Evolutionary conservation across 2,329 filamentous ascomycete genomes (phyloP), one percentile per base, ranked within the genome.

Genomic region (Lasiodiplodia hormozganensis): DNA sequence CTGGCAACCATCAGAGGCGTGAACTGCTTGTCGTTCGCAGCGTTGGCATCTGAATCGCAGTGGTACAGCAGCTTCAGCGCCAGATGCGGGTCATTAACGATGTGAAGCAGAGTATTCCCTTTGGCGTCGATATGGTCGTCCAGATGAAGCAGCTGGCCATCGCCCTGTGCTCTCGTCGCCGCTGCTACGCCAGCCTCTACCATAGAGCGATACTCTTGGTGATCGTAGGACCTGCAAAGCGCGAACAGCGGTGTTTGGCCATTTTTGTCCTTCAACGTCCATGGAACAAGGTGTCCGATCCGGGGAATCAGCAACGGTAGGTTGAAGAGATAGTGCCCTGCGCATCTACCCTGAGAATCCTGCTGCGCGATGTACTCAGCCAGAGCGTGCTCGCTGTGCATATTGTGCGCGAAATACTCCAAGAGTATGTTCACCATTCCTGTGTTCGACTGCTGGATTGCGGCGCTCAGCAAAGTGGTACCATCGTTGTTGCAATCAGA

Each of bases 171-270:
- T 67, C 83, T 80, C 65, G 89, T 90, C 2, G 96, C 94, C 54
- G 91, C 88, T 38, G 88, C 85, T 47, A 99, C 83, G 4, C 92
- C 96, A 69, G 90, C 87, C 72, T 92, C 89, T 0, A 99, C 92
- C 96, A 99, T 98, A 57, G 85, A 83, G 65, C 88, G 87, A 79
- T 99, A 99, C 73, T 94, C 86, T 1, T 89, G 86, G 78, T 99
- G 94, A 76, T 99, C 96, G 76, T 99, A 99, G 0, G 94, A 98
- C 73, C 96, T 89, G 78, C 94, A 98, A 0, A 98, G 85, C 2
- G 96, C 96, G 78, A 99, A 98, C 10, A 99, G 83, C 1, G 96
- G 96, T n/a, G 96, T 99, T 80, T 98, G 96, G 0, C 96, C 96
- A 76, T 98, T 97, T 78, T 94, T 96, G 79, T 99, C 96, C 72